These are phyloP conservation scores for Umbelopsis sp. DNA, from an alignment of 192 early-diverging fungal species.

Conservation along the genomic window DNA sequence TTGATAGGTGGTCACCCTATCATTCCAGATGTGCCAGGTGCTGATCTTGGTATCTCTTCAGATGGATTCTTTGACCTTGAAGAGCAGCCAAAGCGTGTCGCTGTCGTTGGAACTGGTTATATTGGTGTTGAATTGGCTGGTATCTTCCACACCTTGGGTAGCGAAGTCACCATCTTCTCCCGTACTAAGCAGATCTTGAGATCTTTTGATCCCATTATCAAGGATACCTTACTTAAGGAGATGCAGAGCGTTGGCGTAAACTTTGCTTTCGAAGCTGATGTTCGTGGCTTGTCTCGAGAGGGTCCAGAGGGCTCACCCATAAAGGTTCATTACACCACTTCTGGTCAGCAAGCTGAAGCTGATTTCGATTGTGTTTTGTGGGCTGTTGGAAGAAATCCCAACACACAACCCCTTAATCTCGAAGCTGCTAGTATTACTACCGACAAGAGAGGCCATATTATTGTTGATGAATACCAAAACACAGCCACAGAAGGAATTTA, in stretches of 20 bases:
- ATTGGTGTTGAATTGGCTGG: conserved; percentile 97
- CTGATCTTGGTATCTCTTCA: conserved; percentile 84
- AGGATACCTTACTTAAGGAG: conserved; percentile 76
- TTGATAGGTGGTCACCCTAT: conserved; percentile 64
- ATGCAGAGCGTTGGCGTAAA: conserved; percentile 78
- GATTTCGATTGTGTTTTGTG: conserved; percentile 87
- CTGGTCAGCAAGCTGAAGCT: conserved; percentile 43
- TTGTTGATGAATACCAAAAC: conserved; percentile 86
- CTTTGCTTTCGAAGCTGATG: conserved; percentile 69
- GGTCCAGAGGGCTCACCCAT: conserved; percentile 52
- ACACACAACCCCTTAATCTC: conserved; percentile 73
- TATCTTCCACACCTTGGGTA: conserved; percentile 88
- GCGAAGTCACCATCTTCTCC: conserved; percentile 81
- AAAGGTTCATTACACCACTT: conserved; percentile 44
- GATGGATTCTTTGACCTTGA: conserved; percentile 97
- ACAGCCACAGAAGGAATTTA: conserved; percentile 71
- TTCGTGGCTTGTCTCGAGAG: conserved; percentile 61
- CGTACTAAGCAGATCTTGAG: conserved; percentile 86
- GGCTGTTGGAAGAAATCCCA: conserved; percentile 88
- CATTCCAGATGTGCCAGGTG: conserved; percentile 77
- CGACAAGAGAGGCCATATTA: conserved; percentile 73
- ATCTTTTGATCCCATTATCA: conserved; percentile 82
- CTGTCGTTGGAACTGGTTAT: conserved; percentile 89
- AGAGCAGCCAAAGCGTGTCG: conserved; percentile 88
- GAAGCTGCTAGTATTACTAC: conserved; percentile 60